These are phyloP conservation scores for Coccomyxa sp. DNA, from an alignment of 139 green algal genomes.

Conservation along the genomic window DNA sequence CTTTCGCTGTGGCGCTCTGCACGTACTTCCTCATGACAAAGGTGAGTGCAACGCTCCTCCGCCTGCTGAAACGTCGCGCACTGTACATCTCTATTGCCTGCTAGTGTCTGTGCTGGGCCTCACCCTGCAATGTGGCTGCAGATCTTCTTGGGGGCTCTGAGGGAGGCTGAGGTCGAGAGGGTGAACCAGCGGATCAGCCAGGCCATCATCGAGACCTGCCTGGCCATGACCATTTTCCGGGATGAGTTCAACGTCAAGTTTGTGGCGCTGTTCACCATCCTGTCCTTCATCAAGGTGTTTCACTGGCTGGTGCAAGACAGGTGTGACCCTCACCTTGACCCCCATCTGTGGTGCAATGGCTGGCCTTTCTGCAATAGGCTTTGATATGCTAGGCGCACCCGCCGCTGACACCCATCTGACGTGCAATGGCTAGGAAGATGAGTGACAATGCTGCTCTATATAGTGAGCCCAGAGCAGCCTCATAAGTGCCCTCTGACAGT, in stretches of 20 bases:
- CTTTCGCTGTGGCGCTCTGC: slow-evolving; percentile 75
- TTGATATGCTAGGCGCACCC: too few relatives aligned
- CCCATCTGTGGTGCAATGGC: too few relatives aligned
- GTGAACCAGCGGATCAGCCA: slow-evolving; percentile 81
- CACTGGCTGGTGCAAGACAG: slow-evolving; percentile 92
- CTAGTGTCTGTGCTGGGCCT: not conserved
- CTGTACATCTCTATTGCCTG: not conserved
- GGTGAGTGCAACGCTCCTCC: slow-evolving; percentile 24
- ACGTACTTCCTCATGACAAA: slow-evolving; percentile 70
- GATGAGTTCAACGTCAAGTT: slow-evolving; percentile 85
- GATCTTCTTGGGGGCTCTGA: slow-evolving; percentile 88
- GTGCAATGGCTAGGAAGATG: too few relatives aligned
- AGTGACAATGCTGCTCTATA: too few relatives aligned
- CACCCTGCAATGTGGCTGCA: too few relatives aligned
- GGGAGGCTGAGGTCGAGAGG: slow-evolving; percentile 92
- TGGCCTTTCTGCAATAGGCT: too few relatives aligned
- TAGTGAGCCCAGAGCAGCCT: too few relatives aligned
- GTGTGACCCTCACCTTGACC: too few relatives aligned
- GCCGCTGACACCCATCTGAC: too few relatives aligned
- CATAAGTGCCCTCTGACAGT: too few relatives aligned
- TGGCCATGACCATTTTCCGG: slow-evolving; percentile 98
- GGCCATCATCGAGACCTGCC: slow-evolving; percentile 94
- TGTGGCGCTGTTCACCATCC: slow-evolving; percentile 85
- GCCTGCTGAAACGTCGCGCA: not conserved
- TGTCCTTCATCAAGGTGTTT: slow-evolving; percentile 92